Evolutionary conservation across 2,329 filamentous ascomycete species (phyloP), one percentile per base, ranked within the genome.

Genomic region (Daldinia sp.): DNA sequence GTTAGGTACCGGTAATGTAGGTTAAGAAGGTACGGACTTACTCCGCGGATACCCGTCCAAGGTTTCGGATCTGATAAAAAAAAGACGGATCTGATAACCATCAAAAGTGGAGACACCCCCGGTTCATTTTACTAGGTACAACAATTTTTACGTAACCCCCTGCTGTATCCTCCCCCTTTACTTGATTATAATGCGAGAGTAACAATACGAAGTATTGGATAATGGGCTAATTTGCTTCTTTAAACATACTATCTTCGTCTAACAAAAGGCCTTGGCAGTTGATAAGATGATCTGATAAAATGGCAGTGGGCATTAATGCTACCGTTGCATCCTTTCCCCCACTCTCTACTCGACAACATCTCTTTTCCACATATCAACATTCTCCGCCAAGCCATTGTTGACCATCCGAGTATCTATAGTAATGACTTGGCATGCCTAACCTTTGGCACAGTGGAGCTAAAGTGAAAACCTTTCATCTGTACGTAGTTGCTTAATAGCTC

Each of bases 281-380:
- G 63, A 65, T 65, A 65, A 65, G 57, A 65, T 66, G 58, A 66
- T 66, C 57, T 66, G 63, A 66, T 66, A 66, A 66, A 58, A 60
- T 26, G 4, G 26, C 35, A 44, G 46, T 39, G 59, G 37, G 2
- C 20, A 54, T 61, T 28, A 37, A 23, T 54, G 35, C 23, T 2
- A 54, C 51, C n/a, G 33, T 54, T 54, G 13, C 51, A 39, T 54
- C 30, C 51, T 37, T 10, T 37, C 18, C 30, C 33, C 35, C 33
- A 39, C 20, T 39, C 20, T 15, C 53, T 28, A 28, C 13, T 20
- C 53, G 50, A 35, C 30, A 20, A 39, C 53, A 6, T 39, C 23
- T 18, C 28, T 33, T 53, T 37, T 53, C 23, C 50, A 53, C 20
- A 53, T 23, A 53, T 37, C 28, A 53, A 4, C 28, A 35, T 6